Conservation (phyloP, 1,284 basidiomycete species). For the Rhodofomes roseus region DNA sequence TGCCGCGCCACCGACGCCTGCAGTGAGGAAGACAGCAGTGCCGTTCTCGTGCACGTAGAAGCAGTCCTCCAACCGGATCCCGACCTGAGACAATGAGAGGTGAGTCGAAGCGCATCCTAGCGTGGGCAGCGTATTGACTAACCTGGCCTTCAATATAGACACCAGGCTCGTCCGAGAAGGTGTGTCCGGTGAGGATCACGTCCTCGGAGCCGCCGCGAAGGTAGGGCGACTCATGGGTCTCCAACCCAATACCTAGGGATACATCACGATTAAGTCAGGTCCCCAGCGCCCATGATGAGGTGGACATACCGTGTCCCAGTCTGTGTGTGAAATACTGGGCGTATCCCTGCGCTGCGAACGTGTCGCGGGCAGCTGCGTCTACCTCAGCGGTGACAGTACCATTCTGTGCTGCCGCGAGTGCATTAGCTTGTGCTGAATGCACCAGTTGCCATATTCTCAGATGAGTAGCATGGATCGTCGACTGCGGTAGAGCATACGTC, state of each 20-base stretch:
- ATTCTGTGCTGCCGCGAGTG: conserved; percentile 44
- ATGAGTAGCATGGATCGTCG: conserved; percentile 53
- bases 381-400: conserved; percentile 53
- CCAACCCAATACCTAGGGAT: conserved; percentile 70
- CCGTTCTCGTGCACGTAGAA: conserved; percentile 65
- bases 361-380: conserved; percentile 62
- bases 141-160: conserved; percentile 78
- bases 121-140: conserved; percentile 12
- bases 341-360: conserved; percentile 45
- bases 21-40: conserved; percentile 53
- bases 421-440: conserved; percentile 58
- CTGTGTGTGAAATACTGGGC: conserved; percentile 76
- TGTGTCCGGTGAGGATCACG: conserved; percentile 59
- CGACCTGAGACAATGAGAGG: conserved; percentile 41
- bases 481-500: conserved; percentile 67
- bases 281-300: background rate
- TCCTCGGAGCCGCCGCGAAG: conserved; percentile 64
- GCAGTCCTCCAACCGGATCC: conserved; percentile 81
- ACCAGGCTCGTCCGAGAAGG: conserved; percentile 83
- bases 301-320: conserved; percentile 64
- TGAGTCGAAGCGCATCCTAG: background rate
- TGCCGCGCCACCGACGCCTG: conserved; percentile 57
- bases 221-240: conserved; percentile 81
- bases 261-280: background rate
- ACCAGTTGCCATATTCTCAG: conserved; percentile 66